Conservation (phyloP, 1,139 yeast species). For the Taphrina flavorubra region DNA sequence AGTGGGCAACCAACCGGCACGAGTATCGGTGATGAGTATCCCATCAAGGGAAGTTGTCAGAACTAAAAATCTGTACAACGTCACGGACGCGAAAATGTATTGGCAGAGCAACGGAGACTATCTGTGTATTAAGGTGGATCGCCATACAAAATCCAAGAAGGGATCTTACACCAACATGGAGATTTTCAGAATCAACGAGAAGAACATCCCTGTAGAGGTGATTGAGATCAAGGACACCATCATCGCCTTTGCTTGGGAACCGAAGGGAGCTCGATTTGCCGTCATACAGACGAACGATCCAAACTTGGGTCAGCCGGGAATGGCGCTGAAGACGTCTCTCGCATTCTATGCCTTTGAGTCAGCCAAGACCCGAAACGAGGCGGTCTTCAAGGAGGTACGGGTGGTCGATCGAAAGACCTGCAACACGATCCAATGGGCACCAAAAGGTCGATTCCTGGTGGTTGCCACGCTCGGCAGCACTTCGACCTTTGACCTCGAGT, state of each 20-base stretch:
- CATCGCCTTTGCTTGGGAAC: slow-evolving; percentile 94
- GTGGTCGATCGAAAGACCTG: slow-evolving; percentile 66
- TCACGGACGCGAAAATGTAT: slow-evolving; percentile 85
- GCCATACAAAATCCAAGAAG: slow-evolving; percentile 88
- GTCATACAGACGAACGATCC: slow-evolving; percentile 63
- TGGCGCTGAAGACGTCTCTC: slow-evolving; percentile 61
- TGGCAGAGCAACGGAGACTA: slow-evolving; percentile 91
- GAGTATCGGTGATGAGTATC: slow-evolving; percentile 88
- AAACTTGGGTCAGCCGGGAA: slow-evolving; percentile 44
- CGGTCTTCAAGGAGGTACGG: slow-evolving; percentile 66
- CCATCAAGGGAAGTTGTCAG: slow-evolving; percentile 83
- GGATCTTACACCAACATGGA: slow-evolving; percentile 90
- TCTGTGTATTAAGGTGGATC: slow-evolving; percentile 92
- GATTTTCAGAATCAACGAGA: slow-evolving; percentile 84
- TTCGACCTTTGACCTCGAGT: slow-evolving; percentile 71
- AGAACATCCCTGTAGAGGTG: slow-evolving; percentile 92
- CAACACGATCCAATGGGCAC: slow-evolving; percentile 85
- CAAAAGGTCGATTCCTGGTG: slow-evolving; percentile 87
- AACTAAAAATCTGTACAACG: slow-evolving; percentile 93
- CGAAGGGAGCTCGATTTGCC: slow-evolving; percentile 83
- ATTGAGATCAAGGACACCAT: slow-evolving; percentile 91
- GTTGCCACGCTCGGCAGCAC: slow-evolving; percentile 71
- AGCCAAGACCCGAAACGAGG: slow-evolving; percentile 56
- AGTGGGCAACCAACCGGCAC: slow-evolving; percentile 86
- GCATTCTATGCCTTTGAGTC: slow-evolving; percentile 82